Base-by-base conservation (phyloP, 2,329 filamentous ascomycete genomes). In the Calcarisporium arbuscula region DNA sequence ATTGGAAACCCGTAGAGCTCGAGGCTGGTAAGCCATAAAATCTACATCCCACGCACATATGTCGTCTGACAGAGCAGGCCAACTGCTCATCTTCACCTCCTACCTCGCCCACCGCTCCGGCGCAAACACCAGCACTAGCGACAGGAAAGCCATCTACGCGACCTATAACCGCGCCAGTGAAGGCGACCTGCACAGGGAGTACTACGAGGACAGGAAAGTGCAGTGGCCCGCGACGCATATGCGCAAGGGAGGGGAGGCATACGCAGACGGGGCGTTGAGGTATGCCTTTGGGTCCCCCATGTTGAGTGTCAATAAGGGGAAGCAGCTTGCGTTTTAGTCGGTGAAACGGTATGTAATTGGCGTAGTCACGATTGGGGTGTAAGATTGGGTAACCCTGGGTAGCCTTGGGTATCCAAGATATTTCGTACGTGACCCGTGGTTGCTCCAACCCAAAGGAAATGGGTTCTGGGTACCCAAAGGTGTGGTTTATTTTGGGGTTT, bases 261-360 rank as follows among this genome's bases (percentile, higher is more conserved):
- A 46, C 19, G 35, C 34, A 5, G 17, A 41, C 17, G 43, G 43
- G 2, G 38, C 43, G 1, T 27, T 35, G 11, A 42, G 35, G 2
- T 46, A 46, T 27, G 35, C 36, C 12, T 46, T 37, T 27, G 43
- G 43, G 30, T 46, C 43, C 4, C 43, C 43, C 2, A 46, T 46
- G 43, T 27, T 46, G 26, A 46, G 43, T 14, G 20, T 46, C 14
- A 39, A 44, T 10, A 32, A 32, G 11, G 43, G 43, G 2, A 39
- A 44, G 26, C 43, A 46, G 32, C 23, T 46, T 6, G 32, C 28
- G 10, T 45, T 45, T 16, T 45, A 41, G n/a, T n/a, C n/a, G n/a
- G n/a, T n/a, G n/a, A n/a, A n/a, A n/a, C n/a, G n/a, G n/a, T n/a
- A n/a, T n/a, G n/a, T n/a, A n/a, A n/a, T n/a, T n/a, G n/a, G n/a